Base-by-base conservation (phyloP, 2,329 filamentous ascomycete species). In the Ophiostoma sp. region DNA sequence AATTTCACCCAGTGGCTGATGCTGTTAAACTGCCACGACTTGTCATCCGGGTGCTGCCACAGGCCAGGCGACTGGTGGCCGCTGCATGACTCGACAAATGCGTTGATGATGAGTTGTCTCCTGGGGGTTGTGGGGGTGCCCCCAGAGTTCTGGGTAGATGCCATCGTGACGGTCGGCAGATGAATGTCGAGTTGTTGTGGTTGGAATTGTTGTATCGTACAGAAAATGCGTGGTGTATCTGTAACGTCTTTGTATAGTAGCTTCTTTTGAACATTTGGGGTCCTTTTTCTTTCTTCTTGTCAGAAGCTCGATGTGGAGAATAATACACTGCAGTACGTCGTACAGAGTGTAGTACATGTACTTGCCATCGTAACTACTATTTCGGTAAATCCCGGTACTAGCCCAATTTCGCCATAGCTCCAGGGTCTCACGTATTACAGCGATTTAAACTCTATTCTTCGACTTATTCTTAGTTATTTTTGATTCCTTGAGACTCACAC, bases 21-120 rank as follows among this genome's bases (percentile, higher is more conserved):
- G 33, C 87, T 83, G 75, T 89, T 89, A 80, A 92, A 92, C 22
- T 87, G 81, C 76, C 85, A 85, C 1, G 90, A 91, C 76, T 87
- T 82, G 76, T 93, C 90, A 19, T 88, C 83, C 1, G 90, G 91
- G 76, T 92, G 90, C 48, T 86, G 84, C 90, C 90, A 85, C 25
- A 85, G 77, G 0, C 83, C 82, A 5, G 84, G 84, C 1, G 84
- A 85, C 75, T 86, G 84, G 72, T 87, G 85, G 2, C 84, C 84
- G 69, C 80, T 82, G 76, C 80, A 80, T 80, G 70, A 39, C 55
- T 64, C 68, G 19, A 72, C 73, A 61, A 74, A 72, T 25, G 70
- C 73, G 63, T 74, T 74, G 42, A 74, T 11, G 28, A 74, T 72
- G 33, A 72, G 70, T 5, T 66, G 45, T n/a, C 19, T 48, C 15